Percentiles rank a stretch among this genome's conserved stretches.
Evolutionary conservation across 192 early-diverging fungal species (phyloP).

Genomic region (Umbelopsis sp.): DNA sequence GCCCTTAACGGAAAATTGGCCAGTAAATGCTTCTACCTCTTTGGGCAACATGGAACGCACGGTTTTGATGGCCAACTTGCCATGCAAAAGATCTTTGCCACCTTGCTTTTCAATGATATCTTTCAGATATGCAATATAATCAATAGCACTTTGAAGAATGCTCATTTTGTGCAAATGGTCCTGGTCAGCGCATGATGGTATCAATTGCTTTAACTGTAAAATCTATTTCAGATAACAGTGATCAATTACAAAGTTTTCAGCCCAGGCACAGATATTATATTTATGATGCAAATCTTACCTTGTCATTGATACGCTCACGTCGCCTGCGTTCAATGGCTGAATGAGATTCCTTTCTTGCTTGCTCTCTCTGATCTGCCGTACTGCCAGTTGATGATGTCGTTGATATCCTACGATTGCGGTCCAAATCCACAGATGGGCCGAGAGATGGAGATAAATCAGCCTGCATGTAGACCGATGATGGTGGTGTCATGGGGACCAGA

Average conservation of each 20-base stretch:
- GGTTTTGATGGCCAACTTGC: conserved; percentile 20
- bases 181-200: conserved; percentile 68
- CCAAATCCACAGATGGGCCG: not conserved
- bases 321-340: conserved; percentile 83
- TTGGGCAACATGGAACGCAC: conserved; percentile 34
- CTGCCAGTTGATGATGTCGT: conserved; percentile 13
- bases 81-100: conserved; percentile 23
- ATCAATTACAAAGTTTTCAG: no score
- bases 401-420: conserved; percentile 9
- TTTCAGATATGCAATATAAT: conserved; percentile 69
- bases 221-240: conserved; percentile 36
- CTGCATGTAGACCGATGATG: not conserved
- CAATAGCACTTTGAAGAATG: conserved; percentile 72
- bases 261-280: no score
- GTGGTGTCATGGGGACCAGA: conserved; percentile 3
- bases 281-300: conserved; percentile 20
- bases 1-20: conserved; percentile 26
- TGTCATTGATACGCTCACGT: conserved; percentile 84
- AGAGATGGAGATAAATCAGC: not conserved
- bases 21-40: conserved; percentile 32
- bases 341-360: conserved; percentile 79
- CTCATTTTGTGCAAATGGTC: conserved; percentile 73
- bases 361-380: conserved; percentile 60
- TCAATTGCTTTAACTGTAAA: conserved; percentile 69
- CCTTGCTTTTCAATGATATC: conserved; percentile 30